Base-by-base conservation (phyloP, 1,139 yeast species). In the Wickerhamomyces sp. region DNA sequence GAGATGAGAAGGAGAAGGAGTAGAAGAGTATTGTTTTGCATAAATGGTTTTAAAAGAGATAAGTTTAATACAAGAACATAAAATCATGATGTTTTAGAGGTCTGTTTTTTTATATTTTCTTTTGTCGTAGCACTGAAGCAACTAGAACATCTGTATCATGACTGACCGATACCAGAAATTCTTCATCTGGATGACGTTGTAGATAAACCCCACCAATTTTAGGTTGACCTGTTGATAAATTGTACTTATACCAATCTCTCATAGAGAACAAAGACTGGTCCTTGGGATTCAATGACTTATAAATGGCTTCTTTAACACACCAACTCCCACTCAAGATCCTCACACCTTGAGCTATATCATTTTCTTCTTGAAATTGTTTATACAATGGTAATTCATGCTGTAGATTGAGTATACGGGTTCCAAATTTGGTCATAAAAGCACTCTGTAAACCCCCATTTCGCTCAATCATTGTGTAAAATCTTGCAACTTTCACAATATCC, bases 301-400 rank as follows among this genome's bases (percentile, higher is more conserved):
- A 86, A 7, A 84, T 60, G 0, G 95, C 93, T 57, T 86, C 95
- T 56, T 86, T 87, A 29, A 78, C 69, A 9, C 91, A 84, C 94
- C 95, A 86, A 10, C 75, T 66, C 0, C 84, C 81, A 0, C 90
- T 78, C 26, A 86, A 60, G 13, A 71, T 59, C 36, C 58, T 55
- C 7, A 66, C 65, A 39, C 67, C 63, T 26, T 58, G 57, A 0
- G 61, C 60, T 1, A 57, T 32, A 11, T 68, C 58, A 8, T 55
- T 41, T 0, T 42, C 31, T 0, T 43, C 33, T 18, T 45, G 32
- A 13, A 58, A 46, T 15, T 53, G 41, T 5, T 58, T 43, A 48
- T 77, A 75, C 14, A 43, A 52, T 0, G 78, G 75, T 32, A 68
- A 53, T 57, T 79, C 86, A 45, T 70, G 62, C 5, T 52, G 50